phyloP scores from a whole-genome alignment of 352 stramenopile genomes.

The Phytopythium oedochilum region DNA sequence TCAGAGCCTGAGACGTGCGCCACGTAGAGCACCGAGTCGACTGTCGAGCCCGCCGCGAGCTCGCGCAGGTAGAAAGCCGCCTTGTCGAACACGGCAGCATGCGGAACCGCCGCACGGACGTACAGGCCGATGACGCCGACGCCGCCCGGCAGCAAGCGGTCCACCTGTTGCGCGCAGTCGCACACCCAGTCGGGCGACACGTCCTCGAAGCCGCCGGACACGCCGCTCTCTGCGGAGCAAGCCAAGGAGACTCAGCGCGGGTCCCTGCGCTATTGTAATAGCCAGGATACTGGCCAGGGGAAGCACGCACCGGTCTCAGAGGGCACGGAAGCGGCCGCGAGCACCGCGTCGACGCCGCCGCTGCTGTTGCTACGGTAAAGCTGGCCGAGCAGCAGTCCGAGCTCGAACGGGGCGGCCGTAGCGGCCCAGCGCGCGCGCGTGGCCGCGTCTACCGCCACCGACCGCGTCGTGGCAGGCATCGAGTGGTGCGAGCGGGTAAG shows the following conservation, averaged over 20 bases:
- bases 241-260: too few species aligned
- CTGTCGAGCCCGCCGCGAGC: slow-evolving; percentile 19
- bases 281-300: too few species aligned
- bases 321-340: slow-evolving; percentile 45
- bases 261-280: too few species aligned
- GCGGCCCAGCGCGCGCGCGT: slow-evolving; percentile 12
- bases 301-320: slow-evolving; percentile 33
- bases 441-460: not conserved
- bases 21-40: slow-evolving; percentile 33
- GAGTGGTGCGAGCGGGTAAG: too few species aligned
- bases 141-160: slow-evolving; percentile 57
- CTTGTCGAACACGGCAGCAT: slow-evolving; percentile 23
- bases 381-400: slow-evolving; percentile 63
- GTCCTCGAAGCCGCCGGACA: slow-evolving; percentile 30
- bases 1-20: slow-evolving; percentile 28
- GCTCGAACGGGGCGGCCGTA: slow-evolving; percentile 25
- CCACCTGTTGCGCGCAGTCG: slow-evolving; percentile 64
- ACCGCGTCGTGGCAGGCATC: not conserved
- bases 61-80: slow-evolving; percentile 50
- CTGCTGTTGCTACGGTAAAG: slow-evolving; percentile 17
- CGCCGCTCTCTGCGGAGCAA: slow-evolving; percentile 30
- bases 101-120: slow-evolving; percentile 25
- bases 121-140: slow-evolving; percentile 52
- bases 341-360: slow-evolving; percentile 25
- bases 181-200: slow-evolving; percentile 63